phyloP scores from a whole-genome alignment of 345 rosid species.

The Eutrema japonicum region DNA sequence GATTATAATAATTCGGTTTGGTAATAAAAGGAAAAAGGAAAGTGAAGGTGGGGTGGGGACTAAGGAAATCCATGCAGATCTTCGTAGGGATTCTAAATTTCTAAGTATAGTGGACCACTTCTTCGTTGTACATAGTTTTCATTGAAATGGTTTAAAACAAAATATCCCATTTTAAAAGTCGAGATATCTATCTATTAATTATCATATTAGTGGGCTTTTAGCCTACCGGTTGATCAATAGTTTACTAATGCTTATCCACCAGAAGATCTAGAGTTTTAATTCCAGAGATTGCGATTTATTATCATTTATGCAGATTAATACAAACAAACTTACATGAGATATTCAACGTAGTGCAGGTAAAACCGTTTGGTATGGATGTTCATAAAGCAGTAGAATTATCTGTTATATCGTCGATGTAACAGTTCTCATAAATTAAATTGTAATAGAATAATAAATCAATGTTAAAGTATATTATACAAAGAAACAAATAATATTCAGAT shows the following conservation, averaged over 20 bases:
- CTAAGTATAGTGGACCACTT: constrained; percentile 39
- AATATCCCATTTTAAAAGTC: constrained; percentile 18
- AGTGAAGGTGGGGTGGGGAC: constrained; percentile 46
- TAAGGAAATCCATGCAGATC: constrained; percentile 40
- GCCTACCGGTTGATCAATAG: too few relatives aligned
- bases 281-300: too few relatives aligned
- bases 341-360: too few relatives aligned
- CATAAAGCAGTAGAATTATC: too few relatives aligned
- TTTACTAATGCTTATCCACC: too few relatives aligned
- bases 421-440: too few relatives aligned
- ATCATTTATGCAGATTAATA: too few relatives aligned
- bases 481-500: background rate
- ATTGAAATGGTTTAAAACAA: constrained; percentile 26
- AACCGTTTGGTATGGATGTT: too few relatives aligned
- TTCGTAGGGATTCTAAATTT: constrained; percentile 40
- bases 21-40: constrained; percentile 38
- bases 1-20: constrained; percentile 30
- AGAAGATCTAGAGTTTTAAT: too few relatives aligned
- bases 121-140: constrained; percentile 24
- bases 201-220: background rate
- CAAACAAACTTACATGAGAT: too few relatives aligned
- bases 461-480: background rate
- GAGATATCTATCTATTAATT: constrained; percentile 10
- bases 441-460: too few relatives aligned
- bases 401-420: too few relatives aligned